Base-by-base conservation (phyloP, 202 grass and related monocot genomes). In the Brachypodium distachyon region DNA sequence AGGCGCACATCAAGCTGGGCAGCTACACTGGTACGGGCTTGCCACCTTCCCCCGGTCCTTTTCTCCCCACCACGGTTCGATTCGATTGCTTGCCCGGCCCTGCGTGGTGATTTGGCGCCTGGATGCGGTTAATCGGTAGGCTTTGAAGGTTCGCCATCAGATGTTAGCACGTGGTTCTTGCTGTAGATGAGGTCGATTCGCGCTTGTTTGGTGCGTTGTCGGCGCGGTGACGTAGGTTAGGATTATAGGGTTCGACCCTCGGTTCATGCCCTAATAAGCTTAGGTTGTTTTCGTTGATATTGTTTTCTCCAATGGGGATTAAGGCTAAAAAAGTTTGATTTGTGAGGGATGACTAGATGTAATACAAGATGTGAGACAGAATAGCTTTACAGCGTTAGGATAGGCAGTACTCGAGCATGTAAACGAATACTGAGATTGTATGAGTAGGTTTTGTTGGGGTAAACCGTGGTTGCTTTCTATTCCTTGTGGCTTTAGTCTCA, bases 1-100 rank as follows among this genome's bases (percentile, higher is more conserved):
- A 97, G 73, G 91, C 89, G 0, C 73, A 97, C 82, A 92, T 97
- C 79, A 97, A 97, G 81, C 89, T 97, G 10, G 86, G 86, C 51
- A 94, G 87, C 77, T 97, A 88, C 81, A 94, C 91, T 39, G 91
- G 94, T 94, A 9, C 16, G 65, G 22, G 41, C 36, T 12, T 22
- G 9, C 49, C 65, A 7, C 39, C 27, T 42, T 25, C 5, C 10
- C 39, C 29, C n/a, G n/a, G n/a, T n/a, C 43, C 31, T 13, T 25
- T 33, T 12, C 18, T 0, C 58, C 22, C 0, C 9, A 7, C 14
- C 17, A 9, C 6, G 18, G 21, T 38, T 33, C 18, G 81, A 58
- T 76, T 76, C 13, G 46, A 3, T 38, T 40, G 53, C 13, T 32
- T 38, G 1, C 6, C 11, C 36, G 59, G 22, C 27, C 2, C 46